phyloP scores from a whole-genome alignment of 352 stramenopile species.

The Peronospora farinosa region DNA sequence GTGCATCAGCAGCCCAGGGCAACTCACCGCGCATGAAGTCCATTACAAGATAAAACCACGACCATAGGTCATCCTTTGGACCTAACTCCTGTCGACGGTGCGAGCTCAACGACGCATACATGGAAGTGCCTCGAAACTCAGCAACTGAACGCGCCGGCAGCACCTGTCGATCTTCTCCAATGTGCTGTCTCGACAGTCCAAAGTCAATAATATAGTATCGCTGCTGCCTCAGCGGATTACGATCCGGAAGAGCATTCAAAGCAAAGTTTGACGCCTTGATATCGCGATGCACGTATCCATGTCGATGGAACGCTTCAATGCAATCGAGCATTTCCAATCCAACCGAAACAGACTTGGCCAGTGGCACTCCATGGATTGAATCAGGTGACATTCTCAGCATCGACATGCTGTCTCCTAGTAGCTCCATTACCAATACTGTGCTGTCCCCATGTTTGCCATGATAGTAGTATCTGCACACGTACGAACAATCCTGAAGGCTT shows the following conservation, averaged over 20 bases:
- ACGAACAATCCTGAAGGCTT: slow-evolving; percentile 72
- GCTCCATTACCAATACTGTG: slow-evolving; percentile 84
- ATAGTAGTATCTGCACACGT: slow-evolving; percentile 83
- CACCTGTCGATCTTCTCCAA: slow-evolving; percentile 55
- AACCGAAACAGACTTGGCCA: slow-evolving; percentile 64
- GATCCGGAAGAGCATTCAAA: slow-evolving; percentile 34
- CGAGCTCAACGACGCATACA: slow-evolving; percentile 85
- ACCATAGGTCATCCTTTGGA: slow-evolving; percentile 85
- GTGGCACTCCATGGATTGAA: slow-evolving; percentile 68
- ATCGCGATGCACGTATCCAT: slow-evolving; percentile 85
- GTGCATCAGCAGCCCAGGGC: slow-evolving; percentile 73
- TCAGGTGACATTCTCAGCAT: slow-evolving; percentile 79
- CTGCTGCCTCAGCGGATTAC: slow-evolving; percentile 41
- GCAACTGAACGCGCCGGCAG: slow-evolving; percentile 52
- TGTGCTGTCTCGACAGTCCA: slow-evolving; percentile 72
- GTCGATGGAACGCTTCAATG: slow-evolving; percentile 80
- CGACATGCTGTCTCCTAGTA: slow-evolving; percentile 85
- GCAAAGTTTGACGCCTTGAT: slow-evolving; percentile 89
- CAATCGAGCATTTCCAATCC: slow-evolving; percentile 84
- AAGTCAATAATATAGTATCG: slow-evolving; percentile 83
- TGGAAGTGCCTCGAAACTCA: slow-evolving; percentile 84
- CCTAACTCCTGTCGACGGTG: slow-evolving; percentile 75
- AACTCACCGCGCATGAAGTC: slow-evolving; percentile 84
- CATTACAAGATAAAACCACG: slow-evolving; percentile 85
- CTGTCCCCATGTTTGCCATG: slow-evolving; percentile 82